phyloP scores from a whole-genome alignment of 441 rosid species.

The Bruguiera hainesii region DNA sequence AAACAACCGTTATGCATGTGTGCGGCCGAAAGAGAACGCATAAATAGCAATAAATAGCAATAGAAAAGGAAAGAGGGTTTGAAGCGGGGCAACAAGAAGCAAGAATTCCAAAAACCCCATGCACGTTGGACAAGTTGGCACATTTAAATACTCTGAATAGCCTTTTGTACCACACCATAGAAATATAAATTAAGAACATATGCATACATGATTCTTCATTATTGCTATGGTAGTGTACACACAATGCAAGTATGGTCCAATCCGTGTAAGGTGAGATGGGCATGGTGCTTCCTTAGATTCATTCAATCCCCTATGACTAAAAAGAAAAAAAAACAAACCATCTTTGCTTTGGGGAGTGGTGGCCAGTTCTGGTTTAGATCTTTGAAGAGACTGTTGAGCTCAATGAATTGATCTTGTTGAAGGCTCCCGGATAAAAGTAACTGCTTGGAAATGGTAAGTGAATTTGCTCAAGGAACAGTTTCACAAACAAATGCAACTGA shows the following conservation, averaged over 20 bases:
- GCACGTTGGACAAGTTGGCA: constrained; percentile 39
- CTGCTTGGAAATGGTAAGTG: too few relatives aligned
- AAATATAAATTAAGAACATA: too few relatives aligned
- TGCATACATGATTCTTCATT: too few relatives aligned
- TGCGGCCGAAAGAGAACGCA: too few relatives aligned
- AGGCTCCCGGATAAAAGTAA: too few relatives aligned
- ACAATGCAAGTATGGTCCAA: constrained; percentile 13
- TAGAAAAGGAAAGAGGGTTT: too few relatives aligned
- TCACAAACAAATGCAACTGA: too few relatives aligned
- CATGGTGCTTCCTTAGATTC: constrained; percentile 11
- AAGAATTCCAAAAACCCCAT: constrained; percentile 21
- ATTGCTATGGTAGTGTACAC: background rate
- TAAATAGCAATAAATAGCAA: too few relatives aligned
- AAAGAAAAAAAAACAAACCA: too few relatives aligned
- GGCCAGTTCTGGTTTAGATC: constrained; percentile 12
- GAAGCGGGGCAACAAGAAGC: constrained; percentile 28
- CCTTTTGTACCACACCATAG: background rate
- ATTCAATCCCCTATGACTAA: background rate
- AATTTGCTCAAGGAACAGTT: background rate
- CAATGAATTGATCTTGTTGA: too few relatives aligned
- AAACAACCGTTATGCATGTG: too few relatives aligned
- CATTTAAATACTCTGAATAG: constrained; percentile 23
- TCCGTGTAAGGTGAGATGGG: background rate
- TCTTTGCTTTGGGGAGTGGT: constrained; percentile 1
- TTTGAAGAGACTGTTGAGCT: background rate